A percentile compares a stretch with the other conserved stretches of the same genome.
Conservation (phyloP, 208 protist genomes). For the Crithidia thermophila region DNA sequence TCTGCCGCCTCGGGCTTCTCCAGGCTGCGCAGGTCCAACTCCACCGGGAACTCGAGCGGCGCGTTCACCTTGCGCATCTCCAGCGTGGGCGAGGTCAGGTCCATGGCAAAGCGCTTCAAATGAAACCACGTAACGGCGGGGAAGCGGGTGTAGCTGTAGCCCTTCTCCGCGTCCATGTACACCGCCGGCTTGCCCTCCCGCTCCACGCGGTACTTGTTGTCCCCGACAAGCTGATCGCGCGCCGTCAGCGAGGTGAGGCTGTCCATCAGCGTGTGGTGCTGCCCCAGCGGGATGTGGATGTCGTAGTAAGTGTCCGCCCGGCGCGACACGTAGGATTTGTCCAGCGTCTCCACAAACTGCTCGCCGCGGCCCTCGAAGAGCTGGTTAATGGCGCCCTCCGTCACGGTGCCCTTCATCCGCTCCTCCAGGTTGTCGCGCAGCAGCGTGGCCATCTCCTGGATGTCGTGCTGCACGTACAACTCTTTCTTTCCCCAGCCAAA, state of each 20-base stretch:
- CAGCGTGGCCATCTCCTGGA: slow-evolving; percentile 90
- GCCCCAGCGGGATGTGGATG: slow-evolving; percentile 83
- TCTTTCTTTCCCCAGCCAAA: slow-evolving; percentile 91
- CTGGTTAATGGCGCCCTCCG: slow-evolving; percentile 82
- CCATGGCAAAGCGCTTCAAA: slow-evolving; percentile 93
- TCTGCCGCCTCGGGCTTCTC: slow-evolving; percentile 43
- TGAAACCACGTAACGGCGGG: slow-evolving; percentile 90
- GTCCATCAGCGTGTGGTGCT: slow-evolving; percentile 61
- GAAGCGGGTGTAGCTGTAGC: slow-evolving; percentile 78
- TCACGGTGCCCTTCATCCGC: slow-evolving; percentile 88
- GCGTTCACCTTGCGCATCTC: slow-evolving; percentile 88
- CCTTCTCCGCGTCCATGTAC: slow-evolving; percentile 90
- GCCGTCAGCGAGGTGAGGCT: slow-evolving; percentile 73
- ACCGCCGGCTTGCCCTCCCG: slow-evolving; percentile 60
- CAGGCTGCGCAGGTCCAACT: slow-evolving; percentile 60
- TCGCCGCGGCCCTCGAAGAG: slow-evolving; percentile 84
- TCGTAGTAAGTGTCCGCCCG: slow-evolving; percentile 88
- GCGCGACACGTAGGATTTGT: slow-evolving; percentile 72
- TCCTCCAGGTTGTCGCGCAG: slow-evolving; percentile 89
- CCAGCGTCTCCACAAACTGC: slow-evolving; percentile 85
- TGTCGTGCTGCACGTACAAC: slow-evolving; percentile 90
- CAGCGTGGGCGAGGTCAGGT: slow-evolving; percentile 73
- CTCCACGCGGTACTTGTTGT: slow-evolving; percentile 93
- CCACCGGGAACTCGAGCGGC: slow-evolving; percentile 76
- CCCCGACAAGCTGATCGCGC: slow-evolving; percentile 84